Conservation (phyloP, 768 basidiomycete genomes). For the Tremella yokohamensis region DNA sequence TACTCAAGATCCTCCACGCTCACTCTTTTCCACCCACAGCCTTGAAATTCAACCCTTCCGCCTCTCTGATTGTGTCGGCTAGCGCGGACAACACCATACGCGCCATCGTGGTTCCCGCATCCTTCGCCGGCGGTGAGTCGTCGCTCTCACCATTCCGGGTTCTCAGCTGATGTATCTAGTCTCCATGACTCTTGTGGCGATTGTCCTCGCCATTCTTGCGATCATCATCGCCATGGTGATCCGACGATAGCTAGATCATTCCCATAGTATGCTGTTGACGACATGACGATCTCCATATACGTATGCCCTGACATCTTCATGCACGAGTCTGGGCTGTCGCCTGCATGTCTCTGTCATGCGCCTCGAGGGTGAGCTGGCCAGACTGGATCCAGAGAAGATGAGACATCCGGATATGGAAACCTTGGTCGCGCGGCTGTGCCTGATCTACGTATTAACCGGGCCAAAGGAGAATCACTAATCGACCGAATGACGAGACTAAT, state of each 20-base stretch:
- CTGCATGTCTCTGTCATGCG: no score
- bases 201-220: slow-evolving; percentile 25
- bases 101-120: slow-evolving; percentile 65
- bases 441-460: no score
- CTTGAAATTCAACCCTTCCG: slow-evolving; percentile 78
- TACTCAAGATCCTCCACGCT: slow-evolving; percentile 81
- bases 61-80: slow-evolving; percentile 76
- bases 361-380: no score
- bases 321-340: no score
- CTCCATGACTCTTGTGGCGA: slow-evolving; percentile 13
- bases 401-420: no score
- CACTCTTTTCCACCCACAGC: slow-evolving; percentile 93
- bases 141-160: background rate
- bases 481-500: background rate
- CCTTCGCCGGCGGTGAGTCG: slow-evolving; percentile 48
- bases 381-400: no score
- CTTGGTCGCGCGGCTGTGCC: no score
- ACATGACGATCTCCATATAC: no score
- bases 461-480: no score
- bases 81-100: slow-evolving; percentile 87
- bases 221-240: slow-evolving; percentile 16
- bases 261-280: background rate
- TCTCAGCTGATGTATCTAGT: slow-evolving; percentile 15
- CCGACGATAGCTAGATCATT: slow-evolving; percentile 4
- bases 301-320: no score